These are phyloP conservation scores for Chernovozyma sophiae-reginae DNA, from an alignment of 1,139 yeast genomes.

Conservation along the genomic window DNA sequence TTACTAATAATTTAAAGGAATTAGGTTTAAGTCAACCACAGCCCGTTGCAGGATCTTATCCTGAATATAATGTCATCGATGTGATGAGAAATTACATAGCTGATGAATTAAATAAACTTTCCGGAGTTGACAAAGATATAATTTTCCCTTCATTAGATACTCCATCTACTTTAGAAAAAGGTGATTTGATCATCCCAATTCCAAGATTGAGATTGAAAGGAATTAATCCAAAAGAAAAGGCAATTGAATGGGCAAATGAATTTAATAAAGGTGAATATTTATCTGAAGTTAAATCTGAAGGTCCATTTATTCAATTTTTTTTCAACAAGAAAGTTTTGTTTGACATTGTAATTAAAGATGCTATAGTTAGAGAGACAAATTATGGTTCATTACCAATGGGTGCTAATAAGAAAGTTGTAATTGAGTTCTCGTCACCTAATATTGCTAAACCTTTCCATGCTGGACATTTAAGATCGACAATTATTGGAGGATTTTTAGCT, in stretches of 20 bases:
- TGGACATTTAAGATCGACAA: constrained; percentile 96
- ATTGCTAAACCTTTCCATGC: constrained; percentile 99
- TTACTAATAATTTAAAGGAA: constrained; percentile 31
- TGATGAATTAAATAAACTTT: constrained; percentile 65
- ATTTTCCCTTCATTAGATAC: constrained; percentile 88
- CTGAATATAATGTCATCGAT: constrained; percentile 74
- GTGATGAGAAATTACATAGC: constrained; percentile 86
- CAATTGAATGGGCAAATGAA: constrained; percentile 73
- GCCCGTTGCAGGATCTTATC: constrained; percentile 43
- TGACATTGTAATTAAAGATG: constrained; percentile 67
- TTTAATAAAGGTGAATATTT: constrained; percentile 68
- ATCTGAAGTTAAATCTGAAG: constrained; percentile 72
- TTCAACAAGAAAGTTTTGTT: constrained; percentile 64
- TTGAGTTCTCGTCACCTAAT: constrained; percentile 96
- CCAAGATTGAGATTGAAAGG: constrained; percentile 93
- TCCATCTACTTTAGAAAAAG: constrained; percentile 82
- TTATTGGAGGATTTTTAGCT: constrained; percentile 94
- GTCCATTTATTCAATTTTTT: constrained; percentile 88
- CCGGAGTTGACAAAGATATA: constrained; percentile 64
- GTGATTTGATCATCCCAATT: constrained; percentile 87
- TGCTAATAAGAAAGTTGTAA: constrained; percentile 62
- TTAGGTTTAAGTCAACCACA: constrained; percentile 35
- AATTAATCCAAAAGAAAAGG: constrained; percentile 76
- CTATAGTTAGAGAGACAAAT: constrained; percentile 52
- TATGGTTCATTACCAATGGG: constrained; percentile 82